Evolutionary conservation across 2,329 filamentous ascomycete genomes (phyloP).

Genomic region (Coniochaeta prunicola): DNA sequence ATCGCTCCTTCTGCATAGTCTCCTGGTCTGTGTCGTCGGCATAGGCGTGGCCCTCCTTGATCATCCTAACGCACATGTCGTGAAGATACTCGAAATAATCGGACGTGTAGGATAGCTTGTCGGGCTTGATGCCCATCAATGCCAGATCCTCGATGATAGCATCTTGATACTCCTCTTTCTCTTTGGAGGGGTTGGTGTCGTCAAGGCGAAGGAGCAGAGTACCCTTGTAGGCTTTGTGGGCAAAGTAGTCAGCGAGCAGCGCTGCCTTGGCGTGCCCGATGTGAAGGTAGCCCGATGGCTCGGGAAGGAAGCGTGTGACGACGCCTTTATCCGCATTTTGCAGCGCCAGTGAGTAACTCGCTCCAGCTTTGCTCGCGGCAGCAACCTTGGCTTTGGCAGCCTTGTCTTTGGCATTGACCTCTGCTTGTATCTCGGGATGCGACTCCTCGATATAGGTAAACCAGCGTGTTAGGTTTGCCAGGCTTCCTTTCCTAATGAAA

Average conservation of each 20-base stretch:
- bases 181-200: conserved; percentile 94
- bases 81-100: conserved; percentile 95
- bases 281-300: conserved; percentile 92
- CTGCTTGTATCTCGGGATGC: conserved; percentile 67
- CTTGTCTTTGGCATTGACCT: conserved; percentile 62
- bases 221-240: conserved; percentile 86
- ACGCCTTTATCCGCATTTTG: conserved; percentile 82
- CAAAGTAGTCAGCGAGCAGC: conserved; percentile 86
- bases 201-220: conserved; percentile 89
- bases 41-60: conserved; percentile 82
- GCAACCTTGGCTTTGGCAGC: conserved; percentile 63
- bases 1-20: conserved; percentile 77
- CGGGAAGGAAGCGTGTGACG: conserved; percentile 85
- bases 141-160: conserved; percentile 86
- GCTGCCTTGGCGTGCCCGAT: conserved; percentile 79
- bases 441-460: conserved; percentile 77
- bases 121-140: conserved; percentile 86
- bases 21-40: conserved; percentile 91
- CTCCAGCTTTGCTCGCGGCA: conserved; percentile 67
- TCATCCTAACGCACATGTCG: conserved; percentile 74
- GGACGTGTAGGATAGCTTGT: conserved; percentile 80
- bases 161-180: conserved; percentile 95
- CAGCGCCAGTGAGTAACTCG: conserved; percentile 82
- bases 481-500: conserved; percentile 69
- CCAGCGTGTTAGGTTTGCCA: conserved; percentile 78